phyloP scores from a whole-genome alignment of 2,329 filamentous ascomycete genomes.

The Ceratocystis lukuohia region DNA sequence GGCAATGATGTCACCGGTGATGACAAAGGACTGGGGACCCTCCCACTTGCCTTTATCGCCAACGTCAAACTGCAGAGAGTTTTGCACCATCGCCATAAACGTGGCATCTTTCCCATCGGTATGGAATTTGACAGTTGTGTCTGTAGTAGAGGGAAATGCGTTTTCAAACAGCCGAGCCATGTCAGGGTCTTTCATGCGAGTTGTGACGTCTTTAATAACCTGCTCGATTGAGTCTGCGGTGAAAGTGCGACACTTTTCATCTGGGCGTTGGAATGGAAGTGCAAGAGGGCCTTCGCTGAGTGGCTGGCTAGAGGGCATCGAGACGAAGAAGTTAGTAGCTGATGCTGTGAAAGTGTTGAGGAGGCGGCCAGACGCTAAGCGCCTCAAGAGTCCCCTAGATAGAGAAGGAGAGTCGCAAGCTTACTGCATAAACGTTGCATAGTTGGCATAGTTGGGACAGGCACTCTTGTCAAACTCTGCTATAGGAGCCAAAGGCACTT shows the following conservation, averaged over 20 bases:
- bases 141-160: conserved; percentile 80
- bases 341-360: background rate
- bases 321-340: background rate
- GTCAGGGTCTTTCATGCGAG: conserved; percentile 69
- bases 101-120: conserved; percentile 41
- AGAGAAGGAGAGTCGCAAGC: conserved; percentile 17
- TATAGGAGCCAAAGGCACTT: conserved; percentile 1
- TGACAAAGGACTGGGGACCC: conserved; percentile 81
- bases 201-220: conserved; percentile 71
- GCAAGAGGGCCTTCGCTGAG: conserved; percentile 64
- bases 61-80: conserved; percentile 26
- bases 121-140: conserved; percentile 83
- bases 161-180: conserved; percentile 90
- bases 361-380: background rate
- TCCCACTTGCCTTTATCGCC: conserved; percentile 55
- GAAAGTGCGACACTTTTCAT: conserved; percentile 74
- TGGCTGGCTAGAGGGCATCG: conserved; percentile 45
- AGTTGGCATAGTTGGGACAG: conserved; percentile 32
- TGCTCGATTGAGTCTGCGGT: conserved; percentile 73
- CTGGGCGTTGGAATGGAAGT: conserved; percentile 77
- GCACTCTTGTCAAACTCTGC: conserved; percentile 22
- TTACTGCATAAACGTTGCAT: conserved; percentile 31
- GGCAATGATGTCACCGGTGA: conserved; percentile 83
- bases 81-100: conserved; percentile 26
- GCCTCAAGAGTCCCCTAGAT: background rate